Conservation (phyloP, 2,329 filamentous ascomycete genomes). For the Colletotrichum camelliae region DNA sequence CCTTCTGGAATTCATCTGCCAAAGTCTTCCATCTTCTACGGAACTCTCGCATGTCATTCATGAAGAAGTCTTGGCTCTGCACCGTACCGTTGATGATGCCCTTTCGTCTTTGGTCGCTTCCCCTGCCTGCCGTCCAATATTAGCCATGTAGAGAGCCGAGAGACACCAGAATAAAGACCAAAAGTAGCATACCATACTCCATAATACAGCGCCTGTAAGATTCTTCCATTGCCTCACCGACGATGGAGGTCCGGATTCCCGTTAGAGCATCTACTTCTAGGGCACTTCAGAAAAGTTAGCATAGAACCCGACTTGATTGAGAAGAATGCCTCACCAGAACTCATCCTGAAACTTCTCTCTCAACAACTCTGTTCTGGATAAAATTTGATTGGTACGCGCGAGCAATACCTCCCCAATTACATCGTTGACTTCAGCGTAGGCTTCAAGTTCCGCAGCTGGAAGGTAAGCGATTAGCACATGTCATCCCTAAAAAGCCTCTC, state of each 20-base stretch:
- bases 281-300: slow-evolving; percentile 26
- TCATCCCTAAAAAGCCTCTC: neutral
- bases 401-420: neutral
- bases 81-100: slow-evolving; percentile 35
- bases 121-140: neutral
- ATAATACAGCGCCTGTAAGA: slow-evolving; percentile 35
- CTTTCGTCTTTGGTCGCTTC: slow-evolving; percentile 37
- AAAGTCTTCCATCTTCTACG: neutral
- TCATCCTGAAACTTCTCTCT: slow-evolving; percentile 27
- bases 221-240: slow-evolving; percentile 40
- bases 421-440: neutral
- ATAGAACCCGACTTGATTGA: neutral
- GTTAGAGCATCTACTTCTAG: slow-evolving; percentile 39
- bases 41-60: neutral
- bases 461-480: neutral
- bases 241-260: slow-evolving; percentile 40
- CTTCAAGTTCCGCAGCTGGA: neutral
- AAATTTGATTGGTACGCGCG: neutral
- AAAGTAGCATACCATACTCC: slow-evolving; percentile 33
- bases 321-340: neutral
- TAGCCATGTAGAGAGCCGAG: neutral
- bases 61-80: slow-evolving; percentile 31
- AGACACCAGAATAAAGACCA: neutral
- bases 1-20: neutral
- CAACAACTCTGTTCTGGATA: slow-evolving; percentile 17